phyloP scores from a whole-genome alignment of 306 rosid species.

The Geum urbanum region DNA sequence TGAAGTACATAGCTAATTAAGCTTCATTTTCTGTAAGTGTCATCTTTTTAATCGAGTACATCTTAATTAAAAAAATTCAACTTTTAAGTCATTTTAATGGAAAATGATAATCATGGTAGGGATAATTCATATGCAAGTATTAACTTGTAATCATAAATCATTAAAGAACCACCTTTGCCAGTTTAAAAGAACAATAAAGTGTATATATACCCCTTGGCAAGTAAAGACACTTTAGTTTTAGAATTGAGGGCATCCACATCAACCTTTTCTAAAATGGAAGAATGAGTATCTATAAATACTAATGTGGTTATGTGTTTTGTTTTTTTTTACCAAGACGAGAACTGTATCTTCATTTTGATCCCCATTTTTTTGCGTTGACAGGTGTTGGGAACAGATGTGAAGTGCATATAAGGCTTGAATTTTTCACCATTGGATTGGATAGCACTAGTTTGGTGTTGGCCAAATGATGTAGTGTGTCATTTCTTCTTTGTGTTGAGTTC shows the following conservation, averaged over 20 bases:
- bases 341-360: neutral
- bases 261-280: no score
- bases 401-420: slow-evolving; percentile 6
- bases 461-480: neutral
- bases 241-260: no score
- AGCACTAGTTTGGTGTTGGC: slow-evolving; percentile 1
- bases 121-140: no score
- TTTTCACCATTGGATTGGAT: slow-evolving; percentile 18
- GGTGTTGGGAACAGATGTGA: slow-evolving; percentile 25
- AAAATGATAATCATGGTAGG: no score
- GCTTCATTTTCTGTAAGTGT: slow-evolving; percentile 29
- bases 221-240: neutral
- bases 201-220: neutral
- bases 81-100: no score
- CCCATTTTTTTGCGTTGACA: slow-evolving; percentile 32
- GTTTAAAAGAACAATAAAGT: no score
- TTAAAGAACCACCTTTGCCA: neutral
- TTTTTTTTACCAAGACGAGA: neutral
- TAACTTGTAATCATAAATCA: neutral
- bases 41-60: neutral
- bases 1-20: slow-evolving; percentile 20
- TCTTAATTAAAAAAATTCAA: neutral
- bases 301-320: neutral
- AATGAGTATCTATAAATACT: no score
- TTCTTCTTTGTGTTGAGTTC: neutral